These are phyloP conservation scores for Rhodotorula babjevae DNA, from an alignment of 768 basidiomycete genomes.

Conservation along the genomic window DNA sequence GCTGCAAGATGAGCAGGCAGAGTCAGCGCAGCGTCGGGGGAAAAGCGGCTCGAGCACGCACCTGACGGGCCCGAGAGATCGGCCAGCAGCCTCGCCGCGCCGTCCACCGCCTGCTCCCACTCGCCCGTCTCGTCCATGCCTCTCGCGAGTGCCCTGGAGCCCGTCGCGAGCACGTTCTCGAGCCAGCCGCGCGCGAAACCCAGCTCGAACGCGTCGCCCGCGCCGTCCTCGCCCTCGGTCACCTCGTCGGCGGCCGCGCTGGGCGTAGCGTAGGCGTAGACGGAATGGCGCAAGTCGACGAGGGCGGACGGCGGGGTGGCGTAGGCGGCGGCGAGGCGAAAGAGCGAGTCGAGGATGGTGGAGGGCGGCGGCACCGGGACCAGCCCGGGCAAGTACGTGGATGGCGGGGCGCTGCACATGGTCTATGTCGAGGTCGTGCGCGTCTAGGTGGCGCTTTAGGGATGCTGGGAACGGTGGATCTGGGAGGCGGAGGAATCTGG, in stretches of 20 bases:
- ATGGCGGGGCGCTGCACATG: neutral
- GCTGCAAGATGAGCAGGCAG: slow-evolving; percentile 1
- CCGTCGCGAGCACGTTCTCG: slow-evolving; percentile 58
- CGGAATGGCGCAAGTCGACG: slow-evolving; percentile 15
- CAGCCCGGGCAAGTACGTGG: neutral
- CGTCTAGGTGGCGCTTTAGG: neutral
- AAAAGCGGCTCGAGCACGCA: neutral
- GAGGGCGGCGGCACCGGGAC: neutral
- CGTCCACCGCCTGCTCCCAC: slow-evolving; percentile 20
- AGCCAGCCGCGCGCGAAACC: slow-evolving; percentile 68
- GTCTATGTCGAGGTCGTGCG: no score
- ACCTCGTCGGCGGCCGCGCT: slow-evolving; percentile 39
- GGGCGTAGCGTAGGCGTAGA: neutral
- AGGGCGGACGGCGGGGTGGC: neutral
- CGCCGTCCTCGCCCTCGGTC: slow-evolving; percentile 38
- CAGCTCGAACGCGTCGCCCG: slow-evolving; percentile 60
- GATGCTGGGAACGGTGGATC: no score
- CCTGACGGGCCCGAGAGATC: slow-evolving; percentile 10
- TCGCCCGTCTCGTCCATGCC: neutral
- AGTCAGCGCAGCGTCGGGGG: neutral
- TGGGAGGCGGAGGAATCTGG: no score
- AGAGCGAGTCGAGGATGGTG: neutral
- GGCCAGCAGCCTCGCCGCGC: slow-evolving; percentile 57
- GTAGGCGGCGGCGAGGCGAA: neutral
- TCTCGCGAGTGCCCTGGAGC: neutral